These are phyloP conservation scores for Abrus precatorius DNA, from an alignment of 306 rosid genomes.

Conservation along the genomic window DNA sequence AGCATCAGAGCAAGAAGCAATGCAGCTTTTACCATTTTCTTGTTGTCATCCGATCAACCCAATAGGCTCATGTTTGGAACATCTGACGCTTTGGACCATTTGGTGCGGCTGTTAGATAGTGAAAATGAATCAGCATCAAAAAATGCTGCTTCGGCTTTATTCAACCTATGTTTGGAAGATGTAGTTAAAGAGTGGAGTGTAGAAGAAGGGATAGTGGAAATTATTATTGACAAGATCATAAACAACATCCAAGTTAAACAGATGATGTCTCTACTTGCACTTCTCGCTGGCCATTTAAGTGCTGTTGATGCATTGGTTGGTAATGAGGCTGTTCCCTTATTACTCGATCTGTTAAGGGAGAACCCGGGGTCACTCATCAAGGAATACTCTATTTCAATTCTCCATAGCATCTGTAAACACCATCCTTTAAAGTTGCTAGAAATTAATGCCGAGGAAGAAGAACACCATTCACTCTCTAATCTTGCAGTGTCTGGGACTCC, in stretches of 20 bases:
- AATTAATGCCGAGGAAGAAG: constrained; percentile 55
- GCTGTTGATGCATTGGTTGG: constrained; percentile 58
- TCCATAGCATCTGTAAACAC: constrained; percentile 40
- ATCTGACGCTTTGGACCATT: constrained; percentile 54
- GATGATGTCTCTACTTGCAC: constrained; percentile 53
- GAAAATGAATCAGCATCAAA: constrained; percentile 48
- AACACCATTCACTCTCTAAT: constrained; percentile 43
- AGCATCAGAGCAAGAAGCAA: constrained; percentile 55
- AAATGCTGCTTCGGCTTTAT: constrained; percentile 67
- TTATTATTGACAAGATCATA: constrained; percentile 56
- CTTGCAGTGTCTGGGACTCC: constrained; percentile 56
- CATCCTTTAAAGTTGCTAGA: constrained; percentile 50
- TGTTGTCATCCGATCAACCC: constrained; percentile 52
- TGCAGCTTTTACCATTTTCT: constrained; percentile 70
- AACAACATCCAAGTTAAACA: constrained; percentile 52
- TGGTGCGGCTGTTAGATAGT: constrained; percentile 58
- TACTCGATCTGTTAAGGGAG: constrained; percentile 54
- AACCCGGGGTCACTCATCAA: constrained; percentile 46
- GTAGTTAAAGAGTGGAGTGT: constrained; percentile 60
- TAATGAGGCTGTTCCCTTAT: constrained; percentile 50
- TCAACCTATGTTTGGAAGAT: constrained; percentile 47
- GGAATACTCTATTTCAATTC: constrained; percentile 56
- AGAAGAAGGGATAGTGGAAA: constrained; percentile 55
- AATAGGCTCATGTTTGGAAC: constrained; percentile 58
- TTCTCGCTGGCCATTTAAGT: constrained; percentile 54